These are phyloP conservation scores for Alnus rubra DNA, from an alignment of 306 rosid genomes.

Conservation along the genomic window DNA sequence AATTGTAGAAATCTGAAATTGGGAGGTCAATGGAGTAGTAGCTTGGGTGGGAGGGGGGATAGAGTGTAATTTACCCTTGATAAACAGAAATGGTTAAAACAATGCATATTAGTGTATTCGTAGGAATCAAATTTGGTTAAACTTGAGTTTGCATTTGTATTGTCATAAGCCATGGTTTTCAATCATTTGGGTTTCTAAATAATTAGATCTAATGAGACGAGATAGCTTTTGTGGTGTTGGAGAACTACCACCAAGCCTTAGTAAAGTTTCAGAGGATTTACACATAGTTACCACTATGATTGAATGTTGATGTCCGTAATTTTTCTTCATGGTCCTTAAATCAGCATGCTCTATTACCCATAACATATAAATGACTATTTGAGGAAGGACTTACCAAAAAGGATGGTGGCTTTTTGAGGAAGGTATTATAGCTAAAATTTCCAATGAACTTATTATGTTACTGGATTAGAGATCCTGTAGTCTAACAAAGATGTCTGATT, in stretches of 20 bases:
- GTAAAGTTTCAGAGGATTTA: neutral
- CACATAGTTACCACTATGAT: neutral
- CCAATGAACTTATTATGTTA: neutral
- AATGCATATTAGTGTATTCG: neutral
- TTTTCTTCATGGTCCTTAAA: neutral
- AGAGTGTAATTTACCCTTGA: neutral
- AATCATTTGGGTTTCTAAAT: neutral
- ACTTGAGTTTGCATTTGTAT: neutral
- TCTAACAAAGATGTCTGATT: neutral
- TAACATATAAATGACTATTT: neutral
- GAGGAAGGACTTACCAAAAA: neutral
- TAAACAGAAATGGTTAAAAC: neutral
- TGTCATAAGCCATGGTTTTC: neutral
- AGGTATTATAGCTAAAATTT: neutral
- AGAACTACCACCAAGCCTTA: neutral
- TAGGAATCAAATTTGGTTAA: conserved; percentile 25
- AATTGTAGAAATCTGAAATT: no score
- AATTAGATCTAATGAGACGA: conserved; percentile 2
- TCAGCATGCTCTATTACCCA: neutral
- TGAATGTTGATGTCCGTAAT: neutral
- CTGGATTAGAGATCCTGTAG: neutral
- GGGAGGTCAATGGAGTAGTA: no score
- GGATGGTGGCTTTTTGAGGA: neutral
- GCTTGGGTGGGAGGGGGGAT: no score
- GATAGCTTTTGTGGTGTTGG: neutral